Evolutionary conservation across 2,329 filamentous ascomycete genomes (phyloP), one percentile per base, ranked within the genome.

Genomic region (Lasiodiplodia sp.): DNA sequence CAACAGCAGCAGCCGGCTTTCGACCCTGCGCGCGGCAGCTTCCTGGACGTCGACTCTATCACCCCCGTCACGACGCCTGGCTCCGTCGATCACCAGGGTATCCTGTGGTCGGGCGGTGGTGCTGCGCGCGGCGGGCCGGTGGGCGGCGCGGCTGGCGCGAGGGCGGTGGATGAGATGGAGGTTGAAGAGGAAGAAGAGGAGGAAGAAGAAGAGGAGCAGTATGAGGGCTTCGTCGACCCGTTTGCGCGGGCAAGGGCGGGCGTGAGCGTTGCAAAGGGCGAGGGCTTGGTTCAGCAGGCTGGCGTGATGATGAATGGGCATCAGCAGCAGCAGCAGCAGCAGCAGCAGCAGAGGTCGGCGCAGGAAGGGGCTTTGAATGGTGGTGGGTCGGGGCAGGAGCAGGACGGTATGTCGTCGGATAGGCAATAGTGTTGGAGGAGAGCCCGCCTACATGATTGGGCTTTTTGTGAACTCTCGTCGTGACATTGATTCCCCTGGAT

Each of bases 241-340:
- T 38, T 66, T 18, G 63, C 63, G 25, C 40, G 63, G 51, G 52
- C 63, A 21, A 56, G 63, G 52, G 52, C 63, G 25, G 63, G 51
- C 10, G 49, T 66, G 51, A 66, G 63, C 38, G 60, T 64, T 1
- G 60, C 60, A 5, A 66, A 66, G 63, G 63, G 63, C 10, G 63
- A 66, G 23, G 63, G 63, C 5, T 56, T 66, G 37, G 52, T 66
- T 2, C 16, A 44, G 51, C 23, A 25, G 37, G 38, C 34, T 23
- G 55, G 51, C 31, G 16, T 37, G 34, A 55, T 66, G 49, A 37
- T 66, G 63, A 52, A 56, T 23, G 56, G 53, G 28, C 51, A 38
- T n/a, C 18, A 18, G 34, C 18, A 44, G 2, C 25, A 56, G 53
- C 14, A 53, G 34, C 18, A 44, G 2, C 25, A 56, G 53, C 14